phyloP scores from a whole-genome alignment of 2,329 filamentous ascomycete species.

The Taxawa tesnikishii region DNA sequence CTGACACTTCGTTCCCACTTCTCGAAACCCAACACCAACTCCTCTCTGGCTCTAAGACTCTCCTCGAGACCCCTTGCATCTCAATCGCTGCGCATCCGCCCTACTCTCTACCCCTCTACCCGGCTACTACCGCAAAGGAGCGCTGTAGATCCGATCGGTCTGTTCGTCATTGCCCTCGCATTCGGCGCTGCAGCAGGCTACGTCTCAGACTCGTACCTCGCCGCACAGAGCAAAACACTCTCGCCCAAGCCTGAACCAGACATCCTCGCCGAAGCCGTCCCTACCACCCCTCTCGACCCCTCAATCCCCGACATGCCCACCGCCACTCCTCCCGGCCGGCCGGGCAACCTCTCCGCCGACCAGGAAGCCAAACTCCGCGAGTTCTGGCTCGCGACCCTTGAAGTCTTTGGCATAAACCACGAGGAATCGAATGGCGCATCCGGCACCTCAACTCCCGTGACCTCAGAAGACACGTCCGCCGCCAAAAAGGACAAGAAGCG shows the following conservation, averaged over 20 bases:
- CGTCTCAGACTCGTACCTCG: constrained; percentile 10
- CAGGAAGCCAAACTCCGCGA: constrained; percentile 81
- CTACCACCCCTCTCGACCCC: constrained; percentile 3
- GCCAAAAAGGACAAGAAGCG: constrained; percentile 65
- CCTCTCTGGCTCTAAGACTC: background rate
- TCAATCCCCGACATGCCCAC: constrained; percentile 21
- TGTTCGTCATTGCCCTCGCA: constrained; percentile 12
- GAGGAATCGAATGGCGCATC: constrained; percentile 16
- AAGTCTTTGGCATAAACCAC: constrained; percentile 54
- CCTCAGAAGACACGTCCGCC: constrained; percentile 16
- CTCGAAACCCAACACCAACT: background rate
- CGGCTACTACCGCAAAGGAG: constrained; percentile 5
- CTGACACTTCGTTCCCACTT: background rate
- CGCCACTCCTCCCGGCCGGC: constrained; percentile 51
- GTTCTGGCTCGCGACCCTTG: constrained; percentile 67
- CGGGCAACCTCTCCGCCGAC: constrained; percentile 78
- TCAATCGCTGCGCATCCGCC: background rate
- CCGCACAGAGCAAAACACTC: constrained; percentile 1
- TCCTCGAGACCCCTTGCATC: background rate
- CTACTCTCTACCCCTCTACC: background rate
- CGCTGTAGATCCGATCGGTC: constrained; percentile 11
- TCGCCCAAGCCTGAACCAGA: background rate
- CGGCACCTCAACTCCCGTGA: constrained; percentile 7
- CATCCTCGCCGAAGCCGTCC: constrained; percentile 5
- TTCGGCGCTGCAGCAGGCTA: constrained; percentile 13